phyloP scores from a whole-genome alignment of 192 early-diverging fungal genomes.

The Gonapodya sp. region DNA sequence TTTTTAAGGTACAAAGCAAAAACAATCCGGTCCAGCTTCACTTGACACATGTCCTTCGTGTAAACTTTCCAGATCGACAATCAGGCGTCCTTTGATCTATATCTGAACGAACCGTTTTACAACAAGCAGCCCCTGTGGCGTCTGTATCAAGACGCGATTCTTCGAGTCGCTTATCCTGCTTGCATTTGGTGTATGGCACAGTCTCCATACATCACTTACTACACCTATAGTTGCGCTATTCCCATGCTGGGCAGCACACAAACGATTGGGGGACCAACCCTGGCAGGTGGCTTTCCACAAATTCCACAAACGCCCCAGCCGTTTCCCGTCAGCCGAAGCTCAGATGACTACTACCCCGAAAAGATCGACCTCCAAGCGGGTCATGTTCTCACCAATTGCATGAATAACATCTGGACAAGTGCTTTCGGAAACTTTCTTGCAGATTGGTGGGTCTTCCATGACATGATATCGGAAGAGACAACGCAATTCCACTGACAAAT shows the following conservation, averaged over 20 bases:
- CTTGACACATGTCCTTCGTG: neutral
- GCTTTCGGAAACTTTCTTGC: neutral
- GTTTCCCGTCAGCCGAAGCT: neutral
- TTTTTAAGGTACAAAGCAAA: neutral
- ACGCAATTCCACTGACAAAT: too few relatives aligned
- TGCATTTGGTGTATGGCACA: conserved; percentile 7
- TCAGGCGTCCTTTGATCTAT: conserved; percentile 6
- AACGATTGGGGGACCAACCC: neutral
- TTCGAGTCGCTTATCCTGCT: neutral
- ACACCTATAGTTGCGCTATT: neutral
- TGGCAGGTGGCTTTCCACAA: too few relatives aligned
- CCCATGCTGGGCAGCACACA: neutral
- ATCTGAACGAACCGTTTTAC: neutral
- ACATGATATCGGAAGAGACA: too few relatives aligned
- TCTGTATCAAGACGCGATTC: conserved; percentile 2
- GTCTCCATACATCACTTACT: neutral
- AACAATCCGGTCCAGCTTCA: neutral
- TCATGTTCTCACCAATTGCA: conserved; percentile 2
- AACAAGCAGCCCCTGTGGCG: neutral
- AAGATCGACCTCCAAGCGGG: neutral
- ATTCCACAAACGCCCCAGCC: neutral
- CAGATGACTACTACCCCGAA: conserved; percentile 2
- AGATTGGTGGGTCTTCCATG: neutral
- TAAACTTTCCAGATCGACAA: conserved; percentile 8
- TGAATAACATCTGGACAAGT: conserved; percentile 4